Evolutionary conservation across 2,329 filamentous ascomycete species (phyloP).

Genomic region (Monilinia polystroma): DNA sequence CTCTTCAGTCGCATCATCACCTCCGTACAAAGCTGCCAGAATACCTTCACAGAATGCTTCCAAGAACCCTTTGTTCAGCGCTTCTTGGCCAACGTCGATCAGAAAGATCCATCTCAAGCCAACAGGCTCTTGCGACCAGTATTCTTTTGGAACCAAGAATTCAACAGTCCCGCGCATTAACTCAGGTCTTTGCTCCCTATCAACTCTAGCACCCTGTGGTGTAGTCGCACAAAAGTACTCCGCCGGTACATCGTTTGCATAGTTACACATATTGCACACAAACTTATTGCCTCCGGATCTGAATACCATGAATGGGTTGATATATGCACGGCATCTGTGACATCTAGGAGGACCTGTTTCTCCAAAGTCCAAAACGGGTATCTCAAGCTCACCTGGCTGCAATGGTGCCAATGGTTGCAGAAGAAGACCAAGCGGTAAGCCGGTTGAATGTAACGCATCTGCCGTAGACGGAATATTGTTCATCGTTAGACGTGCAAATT

Average conservation of each 20-base stretch:
- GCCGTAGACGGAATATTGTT: slow-evolving; percentile 86
- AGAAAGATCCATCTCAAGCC: slow-evolving; percentile 86
- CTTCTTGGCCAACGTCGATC: slow-evolving; percentile 90
- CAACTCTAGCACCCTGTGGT: slow-evolving; percentile 80
- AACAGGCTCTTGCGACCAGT: slow-evolving; percentile 93
- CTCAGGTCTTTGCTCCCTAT: slow-evolving; percentile 86
- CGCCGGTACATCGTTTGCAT: slow-evolving; percentile 87
- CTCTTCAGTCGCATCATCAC: slow-evolving; percentile 51
- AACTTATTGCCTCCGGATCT: slow-evolving; percentile 91
- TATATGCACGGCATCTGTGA: slow-evolving; percentile 89
- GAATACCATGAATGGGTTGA: slow-evolving; percentile 99
- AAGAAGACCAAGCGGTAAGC: slow-evolving; percentile 80
- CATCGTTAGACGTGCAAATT: slow-evolving; percentile 85
- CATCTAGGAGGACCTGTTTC: slow-evolving; percentile 87
- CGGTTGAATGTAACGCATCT: slow-evolving; percentile 77
- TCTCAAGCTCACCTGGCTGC: slow-evolving; percentile 78
- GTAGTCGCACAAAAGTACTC: slow-evolving; percentile 95
- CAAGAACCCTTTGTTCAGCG: slow-evolving; percentile 85
- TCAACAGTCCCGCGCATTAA: slow-evolving; percentile 90
- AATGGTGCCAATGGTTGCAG: slow-evolving; percentile 83
- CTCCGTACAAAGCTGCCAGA: slow-evolving; percentile 77
- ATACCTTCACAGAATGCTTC: slow-evolving; percentile 91
- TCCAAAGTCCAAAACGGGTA: slow-evolving; percentile 94
- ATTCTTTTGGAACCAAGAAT: slow-evolving; percentile 96
- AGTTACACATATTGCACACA: slow-evolving; percentile 96